A percentile compares a stretch with the other conserved stretches of the same genome.
Conservation (phyloP, 2,329 filamentous ascomycete genomes). For the Aspergillus viridinutans region DNA sequence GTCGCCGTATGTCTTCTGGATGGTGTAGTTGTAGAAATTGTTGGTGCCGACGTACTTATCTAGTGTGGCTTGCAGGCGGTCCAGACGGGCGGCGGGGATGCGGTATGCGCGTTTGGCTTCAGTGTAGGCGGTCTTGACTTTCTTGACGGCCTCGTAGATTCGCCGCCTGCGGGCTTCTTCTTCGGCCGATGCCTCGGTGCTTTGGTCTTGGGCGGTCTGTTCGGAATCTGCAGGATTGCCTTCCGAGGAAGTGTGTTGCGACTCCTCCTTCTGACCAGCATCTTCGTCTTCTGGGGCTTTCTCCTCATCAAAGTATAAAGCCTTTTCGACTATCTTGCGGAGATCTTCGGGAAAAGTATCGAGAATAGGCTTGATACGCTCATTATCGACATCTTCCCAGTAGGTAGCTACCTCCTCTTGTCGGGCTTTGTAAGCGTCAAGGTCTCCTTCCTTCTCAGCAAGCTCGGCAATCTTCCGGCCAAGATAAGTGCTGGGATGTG, state of each 20-base stretch:
- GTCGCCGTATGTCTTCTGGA: constrained; percentile 78
- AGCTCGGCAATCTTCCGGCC: constrained; percentile 77
- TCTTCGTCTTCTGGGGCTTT: constrained; percentile 25
- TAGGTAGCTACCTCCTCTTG: constrained; percentile 76
- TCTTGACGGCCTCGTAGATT: constrained; percentile 63
- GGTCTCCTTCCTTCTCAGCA: constrained; percentile 67
- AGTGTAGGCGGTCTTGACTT: constrained; percentile 77
- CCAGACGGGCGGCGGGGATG: constrained; percentile 65
- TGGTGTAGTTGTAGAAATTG: constrained; percentile 97
- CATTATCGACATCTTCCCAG: constrained; percentile 79
- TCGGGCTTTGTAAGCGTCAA: constrained; percentile 63
- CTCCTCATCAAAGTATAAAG: constrained; percentile 36
- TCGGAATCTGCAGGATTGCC: constrained; percentile 3
- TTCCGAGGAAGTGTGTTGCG: constrained; percentile 13
- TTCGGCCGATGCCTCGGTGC: constrained; percentile 3
- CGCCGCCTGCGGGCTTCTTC: constrained; percentile 37
- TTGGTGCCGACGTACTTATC: constrained; percentile 74
- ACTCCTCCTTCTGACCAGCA: constrained; percentile 16
- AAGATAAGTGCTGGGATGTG: constrained; percentile 81
- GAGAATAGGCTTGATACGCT: constrained; percentile 67
- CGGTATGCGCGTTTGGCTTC: constrained; percentile 81
- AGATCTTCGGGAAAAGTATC: constrained; percentile 41
- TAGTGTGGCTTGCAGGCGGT: constrained; percentile 71
- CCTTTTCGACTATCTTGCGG: constrained; percentile 37
- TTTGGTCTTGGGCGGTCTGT: neutral